Base-by-base conservation (phyloP, 305 asterid genomes). In the Fraxinus platypoda region DNA sequence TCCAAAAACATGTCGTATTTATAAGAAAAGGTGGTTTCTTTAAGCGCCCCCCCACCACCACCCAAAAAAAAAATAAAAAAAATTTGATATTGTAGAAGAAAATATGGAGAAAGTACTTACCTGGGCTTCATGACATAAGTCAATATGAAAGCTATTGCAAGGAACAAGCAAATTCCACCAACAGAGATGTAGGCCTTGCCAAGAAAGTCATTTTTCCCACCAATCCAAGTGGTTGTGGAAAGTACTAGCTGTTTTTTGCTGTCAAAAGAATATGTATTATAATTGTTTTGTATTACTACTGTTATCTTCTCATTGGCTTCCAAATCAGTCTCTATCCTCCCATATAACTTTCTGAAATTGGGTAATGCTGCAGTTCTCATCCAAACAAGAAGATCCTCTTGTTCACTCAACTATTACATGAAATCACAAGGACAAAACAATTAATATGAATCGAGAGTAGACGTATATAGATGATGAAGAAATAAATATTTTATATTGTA, bases 361-460 rank as follows among this genome's bases (percentile, higher is more conserved):
- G 97, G 97, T 73, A 91, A 73, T 21, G 98, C 97, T 4, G 97
- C 97, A 3, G 97, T 91, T 82, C 98, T 71, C 98, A 95, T 91
- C 98, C 98, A 95, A 34, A 95, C 95, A 49, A 94, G 92, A 46
- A 95, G 93, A 87, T 94, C 95, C 93, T 95, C 98, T 85, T 94
- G 97, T 87, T 95, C 93, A 80, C 91, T 93, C 91, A 95, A 79
- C 97, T 94, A 91, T 84, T 64, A 26, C 72, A 71, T 25, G 15
- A 78, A 5, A 66, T 31, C 15, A 28, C 28, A 41, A 75, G 3
- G 19, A 74, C 1, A 73, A 26, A 25, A 76, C 8, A 15, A 43
- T 11, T 43, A 43, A 15, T 9, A 76, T 41, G 7, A 15, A 74
- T 0, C 34, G 25, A n/a, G 62, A 57, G 7, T 57, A 59, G 23